Base-by-base conservation (phyloP, 176 grass and related monocot species). In the Avena insularis region DNA sequence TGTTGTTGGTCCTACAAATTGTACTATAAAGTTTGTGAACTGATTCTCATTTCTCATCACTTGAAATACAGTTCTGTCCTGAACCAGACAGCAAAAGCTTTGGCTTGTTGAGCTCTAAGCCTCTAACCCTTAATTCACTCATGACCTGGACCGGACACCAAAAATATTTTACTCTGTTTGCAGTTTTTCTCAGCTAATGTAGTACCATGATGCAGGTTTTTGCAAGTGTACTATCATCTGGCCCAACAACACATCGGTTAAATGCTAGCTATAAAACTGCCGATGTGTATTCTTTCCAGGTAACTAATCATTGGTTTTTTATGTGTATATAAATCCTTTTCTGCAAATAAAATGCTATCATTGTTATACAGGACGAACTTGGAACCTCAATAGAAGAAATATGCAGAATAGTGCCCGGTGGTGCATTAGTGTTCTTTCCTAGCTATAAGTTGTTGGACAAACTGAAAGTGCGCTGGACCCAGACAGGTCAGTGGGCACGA, bases 381-480 rank as follows among this genome's bases (percentile, higher is more conserved):
- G 96, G 96, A 86, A 57, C 83, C 88, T 91, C 96, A 47, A 79
- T 98, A 71, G 96, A 98, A 88, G 93, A 98, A 92, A 98, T 98
- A 91, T 95, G 91, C 73, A 95, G 91, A 70, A 84, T 95, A 73
- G 90, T 93, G 20, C 96, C 96, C 77, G 90, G 93, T 54, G 96
- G 96, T 49, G 90, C 92, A 88, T 92, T 98, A 85, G 96, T 94
- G 75, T 98, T 98, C 71, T 95, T 98, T 43, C 96, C 96, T 76
- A 98, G 96, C 83, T 98, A 95, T 69, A 98, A 98, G 69, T 90
- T 98, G 73, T 80, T 98, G 82, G 96, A 98, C 40, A 98, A 95
- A 84, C 48, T 98, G 58, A 92, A 86, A 73, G 57, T 20, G 10
- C 93, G 96, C 9, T 98, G 96, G 96, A 88, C 60, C 82, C 82